A percentile compares a stretch with the other conserved stretches of the same genome.
phyloP scores from a whole-genome alignment of 2,329 filamentous ascomycete genomes.

The Diaporthe ampelina region DNA sequence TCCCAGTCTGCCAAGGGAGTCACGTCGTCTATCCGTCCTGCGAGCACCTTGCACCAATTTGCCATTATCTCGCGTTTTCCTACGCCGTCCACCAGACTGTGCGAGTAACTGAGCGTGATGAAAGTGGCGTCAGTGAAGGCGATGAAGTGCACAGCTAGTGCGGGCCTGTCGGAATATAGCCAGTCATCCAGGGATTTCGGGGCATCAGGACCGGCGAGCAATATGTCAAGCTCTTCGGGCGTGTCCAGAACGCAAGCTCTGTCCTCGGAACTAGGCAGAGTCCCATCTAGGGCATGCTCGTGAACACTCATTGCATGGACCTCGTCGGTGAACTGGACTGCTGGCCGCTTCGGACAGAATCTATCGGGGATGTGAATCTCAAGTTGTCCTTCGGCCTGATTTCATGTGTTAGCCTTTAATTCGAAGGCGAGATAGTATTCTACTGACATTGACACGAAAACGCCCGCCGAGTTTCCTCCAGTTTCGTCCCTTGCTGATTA shows the following conservation, averaged over 20 bases:
- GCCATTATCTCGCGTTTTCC: slow-evolving; percentile 57
- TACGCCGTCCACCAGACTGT: slow-evolving; percentile 62
- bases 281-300: slow-evolving; percentile 56
- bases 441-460: slow-evolving; percentile 47
- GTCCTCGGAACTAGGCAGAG: slow-evolving; percentile 51
- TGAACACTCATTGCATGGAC: slow-evolving; percentile 52
- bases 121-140: slow-evolving; percentile 65
- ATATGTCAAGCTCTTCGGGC: slow-evolving; percentile 44
- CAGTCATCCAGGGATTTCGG: slow-evolving; percentile 56
- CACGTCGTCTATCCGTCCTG: slow-evolving; percentile 57
- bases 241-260: slow-evolving; percentile 49
- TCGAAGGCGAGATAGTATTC: not conserved
- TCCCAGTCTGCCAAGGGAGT: slow-evolving; percentile 50
- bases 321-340: slow-evolving; percentile 56
- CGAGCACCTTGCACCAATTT: slow-evolving; percentile 61
- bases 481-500: slow-evolving; percentile 56
- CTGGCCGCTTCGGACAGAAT: slow-evolving; percentile 52
- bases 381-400: slow-evolving; percentile 45
- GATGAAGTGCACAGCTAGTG: slow-evolving; percentile 62
- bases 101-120: slow-evolving; percentile 60
- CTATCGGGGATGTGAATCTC: slow-evolving; percentile 51
- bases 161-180: slow-evolving; percentile 57
- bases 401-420: not conserved
- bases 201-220: slow-evolving; percentile 45
- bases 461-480: slow-evolving; percentile 63